Conservation (phyloP, 495 filamentous ascomycete genomes). For the Aspergillus ostianus region DNA sequence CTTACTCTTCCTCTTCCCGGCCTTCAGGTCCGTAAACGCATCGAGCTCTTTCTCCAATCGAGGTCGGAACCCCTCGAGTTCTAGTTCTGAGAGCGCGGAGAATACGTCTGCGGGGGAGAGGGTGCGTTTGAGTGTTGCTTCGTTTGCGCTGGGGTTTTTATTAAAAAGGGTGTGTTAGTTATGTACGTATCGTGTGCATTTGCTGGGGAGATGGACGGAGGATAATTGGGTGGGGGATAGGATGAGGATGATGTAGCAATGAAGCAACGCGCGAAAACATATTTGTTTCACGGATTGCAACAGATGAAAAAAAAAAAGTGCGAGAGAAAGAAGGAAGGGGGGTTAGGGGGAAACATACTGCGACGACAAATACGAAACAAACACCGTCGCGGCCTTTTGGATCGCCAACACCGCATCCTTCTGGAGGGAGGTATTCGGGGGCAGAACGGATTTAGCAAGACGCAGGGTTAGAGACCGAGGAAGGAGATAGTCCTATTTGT, state of each 20-base stretch:
- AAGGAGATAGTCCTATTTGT: slow-evolving; percentile 85
- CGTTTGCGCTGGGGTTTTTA: slow-evolving; percentile 68
- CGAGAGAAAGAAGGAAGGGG: neutral
- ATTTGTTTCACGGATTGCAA: too few species aligned
- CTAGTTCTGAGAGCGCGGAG: slow-evolving; percentile 74
- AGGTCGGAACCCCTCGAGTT: slow-evolving; percentile 74
- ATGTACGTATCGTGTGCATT: too few species aligned
- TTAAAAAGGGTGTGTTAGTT: too few species aligned
- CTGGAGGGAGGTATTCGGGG: slow-evolving; percentile 89
- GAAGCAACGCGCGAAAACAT: too few species aligned
- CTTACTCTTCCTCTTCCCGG: slow-evolving; percentile 65
- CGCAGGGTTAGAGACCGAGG: slow-evolving; percentile 92
- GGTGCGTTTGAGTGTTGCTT: slow-evolving; percentile 75
- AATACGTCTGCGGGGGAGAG: slow-evolving; percentile 83
- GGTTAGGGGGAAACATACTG: slow-evolving; percentile 58
- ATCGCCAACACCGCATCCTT: slow-evolving; percentile 90
- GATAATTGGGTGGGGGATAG: too few species aligned
- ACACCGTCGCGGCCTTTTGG: slow-evolving; percentile 90
- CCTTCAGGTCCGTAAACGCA: slow-evolving; percentile 59
- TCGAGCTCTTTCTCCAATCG: slow-evolving; percentile 58
- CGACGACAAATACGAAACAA: slow-evolving; percentile 83
- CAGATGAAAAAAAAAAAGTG: neutral
- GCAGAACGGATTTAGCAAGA: slow-evolving; percentile 94
- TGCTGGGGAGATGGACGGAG: too few species aligned
- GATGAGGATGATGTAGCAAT: too few species aligned